A percentile compares a stretch with the other conserved stretches of the same genome.
Evolutionary conservation across 148 eudicot genomes (phyloP).

Genomic region (Heliosperma pusillum): DNA sequence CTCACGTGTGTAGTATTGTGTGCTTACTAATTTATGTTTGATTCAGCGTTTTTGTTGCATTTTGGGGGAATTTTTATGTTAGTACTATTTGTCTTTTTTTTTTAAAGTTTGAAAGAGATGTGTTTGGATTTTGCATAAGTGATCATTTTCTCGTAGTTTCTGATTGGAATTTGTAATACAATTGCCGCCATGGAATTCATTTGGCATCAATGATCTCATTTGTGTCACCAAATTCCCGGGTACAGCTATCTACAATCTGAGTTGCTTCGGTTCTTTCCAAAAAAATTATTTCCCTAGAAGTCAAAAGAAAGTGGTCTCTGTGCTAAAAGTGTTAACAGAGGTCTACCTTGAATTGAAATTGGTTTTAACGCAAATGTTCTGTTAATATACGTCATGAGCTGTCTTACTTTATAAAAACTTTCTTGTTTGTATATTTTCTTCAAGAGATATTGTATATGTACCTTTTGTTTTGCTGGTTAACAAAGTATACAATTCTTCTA

Average conservation of each 20-base stretch:
- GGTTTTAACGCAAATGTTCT: neutral
- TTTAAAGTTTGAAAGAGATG: too few relatives aligned
- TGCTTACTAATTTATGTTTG: neutral
- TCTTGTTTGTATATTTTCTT: neutral
- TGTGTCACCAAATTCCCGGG: too few relatives aligned
- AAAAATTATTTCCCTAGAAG: neutral
- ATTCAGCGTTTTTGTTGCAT: neutral
- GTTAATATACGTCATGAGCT: neutral
- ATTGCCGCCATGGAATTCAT: neutral
- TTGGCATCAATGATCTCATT: too few relatives aligned
- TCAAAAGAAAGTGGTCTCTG: neutral
- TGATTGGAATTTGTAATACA: neutral
- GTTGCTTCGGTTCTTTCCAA: neutral
- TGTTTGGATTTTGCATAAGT: neutral
- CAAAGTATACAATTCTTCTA: too few relatives aligned
- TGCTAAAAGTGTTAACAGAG: neutral
- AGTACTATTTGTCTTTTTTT: too few relatives aligned
- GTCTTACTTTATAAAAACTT: neutral
- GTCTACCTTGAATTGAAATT: neutral
- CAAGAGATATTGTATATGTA: neutral
- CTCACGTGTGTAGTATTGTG: neutral
- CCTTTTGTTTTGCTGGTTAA: neutral
- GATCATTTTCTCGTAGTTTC: neutral
- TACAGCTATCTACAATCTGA: too few relatives aligned
- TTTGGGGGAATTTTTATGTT: too few relatives aligned